Percentiles rank a stretch among this genome's conserved stretches.
These are phyloP conservation scores for Arachnomyces sp. DNA, from an alignment of 2,329 filamentous ascomycete species.

Conservation along the genomic window DNA sequence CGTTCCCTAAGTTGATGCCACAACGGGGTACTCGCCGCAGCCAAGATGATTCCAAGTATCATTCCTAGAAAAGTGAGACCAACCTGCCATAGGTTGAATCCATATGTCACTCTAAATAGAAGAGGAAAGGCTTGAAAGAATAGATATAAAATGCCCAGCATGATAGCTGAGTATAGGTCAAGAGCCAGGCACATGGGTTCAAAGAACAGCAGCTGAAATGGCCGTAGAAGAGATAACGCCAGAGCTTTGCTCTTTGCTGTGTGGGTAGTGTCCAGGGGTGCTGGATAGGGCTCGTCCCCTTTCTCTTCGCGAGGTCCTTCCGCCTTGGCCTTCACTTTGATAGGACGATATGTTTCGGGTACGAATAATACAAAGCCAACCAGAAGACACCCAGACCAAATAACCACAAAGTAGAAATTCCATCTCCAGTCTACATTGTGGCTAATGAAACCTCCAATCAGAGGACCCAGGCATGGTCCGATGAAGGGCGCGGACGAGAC, in stretches of 20 bases:
- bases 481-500: conserved; percentile 59
- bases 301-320: conserved; percentile 57
- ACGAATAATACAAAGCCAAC: conserved; percentile 57
- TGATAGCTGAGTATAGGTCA: conserved; percentile 34
- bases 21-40: too few species aligned
- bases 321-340: conserved; percentile 63
- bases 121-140: conserved; percentile 37
- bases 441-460: conserved; percentile 68
- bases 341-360: conserved; percentile 71
- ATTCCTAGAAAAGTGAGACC: conserved; percentile 27
- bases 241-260: conserved; percentile 55
- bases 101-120: conserved; percentile 34
- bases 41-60: background rate
- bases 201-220: conserved; percentile 32
- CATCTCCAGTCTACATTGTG: conserved; percentile 61
- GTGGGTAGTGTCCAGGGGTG: conserved; percentile 59
- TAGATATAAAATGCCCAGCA: conserved; percentile 33
- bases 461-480: conserved; percentile 32
- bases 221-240: conserved; percentile 48
- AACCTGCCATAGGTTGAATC: conserved; percentile 25
- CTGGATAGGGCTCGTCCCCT: conserved; percentile 60
- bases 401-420: conserved; percentile 69
- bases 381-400: conserved; percentile 59
- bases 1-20: background rate
- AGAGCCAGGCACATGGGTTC: conserved; percentile 36